Conservation (phyloP, 2,329 filamentous ascomycete genomes). For the Chaetomium olivaceum region DNA sequence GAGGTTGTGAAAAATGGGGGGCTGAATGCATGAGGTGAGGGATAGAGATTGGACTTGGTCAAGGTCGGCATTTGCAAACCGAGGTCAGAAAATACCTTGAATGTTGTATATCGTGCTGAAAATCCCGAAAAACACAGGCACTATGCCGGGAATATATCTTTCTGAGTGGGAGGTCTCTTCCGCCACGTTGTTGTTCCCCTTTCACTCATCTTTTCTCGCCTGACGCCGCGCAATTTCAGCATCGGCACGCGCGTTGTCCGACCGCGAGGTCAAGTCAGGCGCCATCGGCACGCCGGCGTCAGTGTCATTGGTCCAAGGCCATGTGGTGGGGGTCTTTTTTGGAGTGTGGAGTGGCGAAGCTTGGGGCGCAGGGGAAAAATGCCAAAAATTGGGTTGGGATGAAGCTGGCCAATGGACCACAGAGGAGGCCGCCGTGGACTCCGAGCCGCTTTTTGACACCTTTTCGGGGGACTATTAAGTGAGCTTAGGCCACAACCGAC, state of each 20-base stretch:
- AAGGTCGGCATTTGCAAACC: background rate
- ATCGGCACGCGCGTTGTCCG: constrained; percentile 6
- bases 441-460: background rate
- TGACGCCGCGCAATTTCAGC: constrained; percentile 15
- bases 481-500: background rate
- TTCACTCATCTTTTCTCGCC: background rate
- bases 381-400: background rate
- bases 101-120: background rate
- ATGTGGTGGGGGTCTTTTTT: background rate
- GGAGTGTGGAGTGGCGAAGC: constrained; percentile 16
- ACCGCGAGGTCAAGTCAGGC: constrained; percentile 15
- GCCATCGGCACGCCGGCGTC: background rate
- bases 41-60: background rate
- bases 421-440: constrained; percentile 4
- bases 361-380: constrained; percentile 9
- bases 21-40: background rate
- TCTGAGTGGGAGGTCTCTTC: background rate
- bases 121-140: background rate
- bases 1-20: background rate
- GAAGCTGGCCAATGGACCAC: background rate
- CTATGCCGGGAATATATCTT: background rate
- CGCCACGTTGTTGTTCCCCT: background rate
- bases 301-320: constrained; percentile 12
- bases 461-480: background rate
- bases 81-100: background rate